Evolutionary conservation across 768 basidiomycete genomes (phyloP).

Genomic region (Heimioporus sp.): DNA sequence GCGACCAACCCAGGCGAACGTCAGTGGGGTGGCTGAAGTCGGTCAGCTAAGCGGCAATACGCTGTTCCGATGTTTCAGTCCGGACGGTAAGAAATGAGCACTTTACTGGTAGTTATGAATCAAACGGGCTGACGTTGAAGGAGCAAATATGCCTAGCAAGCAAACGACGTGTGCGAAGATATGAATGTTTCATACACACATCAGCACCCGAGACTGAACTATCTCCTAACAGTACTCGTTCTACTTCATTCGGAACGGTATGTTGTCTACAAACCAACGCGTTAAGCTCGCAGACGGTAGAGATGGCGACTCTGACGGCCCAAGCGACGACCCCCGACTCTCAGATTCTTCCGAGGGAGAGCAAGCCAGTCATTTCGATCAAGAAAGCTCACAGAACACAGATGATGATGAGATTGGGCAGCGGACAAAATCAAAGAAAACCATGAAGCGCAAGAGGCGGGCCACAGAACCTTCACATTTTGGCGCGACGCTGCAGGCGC

Average conservation of each 20-base stretch:
- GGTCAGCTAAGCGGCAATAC: constrained; percentile 2
- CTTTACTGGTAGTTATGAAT: constrained; percentile 7
- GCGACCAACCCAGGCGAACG: constrained; percentile 6
- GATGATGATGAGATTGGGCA: constrained; percentile 60
- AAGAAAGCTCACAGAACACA: constrained; percentile 42
- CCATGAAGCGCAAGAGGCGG: constrained; percentile 77
- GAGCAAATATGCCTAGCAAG: neutral
- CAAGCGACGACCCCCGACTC: constrained; percentile 4
- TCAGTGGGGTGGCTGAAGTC: constrained; percentile 3
- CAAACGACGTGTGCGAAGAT: neutral
- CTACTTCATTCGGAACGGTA: constrained; percentile 22
- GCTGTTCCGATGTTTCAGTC: constrained; percentile 12
- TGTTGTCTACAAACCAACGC: constrained; percentile 59
- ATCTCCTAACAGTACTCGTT: neutral
- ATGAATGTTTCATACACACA: neutral
- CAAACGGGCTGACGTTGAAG: constrained; percentile 1
- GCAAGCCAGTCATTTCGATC: constrained; percentile 10
- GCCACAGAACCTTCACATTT: constrained; percentile 75
- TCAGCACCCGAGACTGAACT: no score
- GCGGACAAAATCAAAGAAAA: constrained; percentile 70
- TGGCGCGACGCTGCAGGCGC: constrained; percentile 68
- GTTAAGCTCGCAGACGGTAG: constrained; percentile 38
- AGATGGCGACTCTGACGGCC: constrained; percentile 8
- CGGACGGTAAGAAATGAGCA: constrained; percentile 14
- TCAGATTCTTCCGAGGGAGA: constrained; percentile 13